These are phyloP conservation scores for Neurospora sp. DNA, from an alignment of 495 filamentous ascomycete species.

Conservation along the genomic window DNA sequence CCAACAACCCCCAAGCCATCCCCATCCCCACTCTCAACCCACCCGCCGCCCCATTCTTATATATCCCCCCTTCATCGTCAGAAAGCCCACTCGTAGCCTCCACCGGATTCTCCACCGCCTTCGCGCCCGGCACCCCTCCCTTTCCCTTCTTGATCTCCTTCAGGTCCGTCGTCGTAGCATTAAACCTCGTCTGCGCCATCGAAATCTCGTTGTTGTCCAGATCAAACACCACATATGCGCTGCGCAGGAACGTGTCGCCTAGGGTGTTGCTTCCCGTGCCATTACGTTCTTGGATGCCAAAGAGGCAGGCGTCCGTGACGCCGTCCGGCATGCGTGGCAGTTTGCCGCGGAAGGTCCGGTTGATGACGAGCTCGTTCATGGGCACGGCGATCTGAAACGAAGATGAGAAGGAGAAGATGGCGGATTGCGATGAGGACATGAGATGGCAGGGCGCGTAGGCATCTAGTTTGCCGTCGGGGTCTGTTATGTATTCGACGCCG, in stretches of 20 bases:
- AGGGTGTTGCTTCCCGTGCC: slow-evolving; percentile 57
- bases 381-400: slow-evolving; percentile 56
- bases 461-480: slow-evolving; percentile 47
- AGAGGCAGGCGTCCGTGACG: slow-evolving; percentile 48
- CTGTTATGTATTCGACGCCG: slow-evolving; percentile 34
- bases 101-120: slow-evolving; percentile 54
- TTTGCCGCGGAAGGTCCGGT: slow-evolving; percentile 36
- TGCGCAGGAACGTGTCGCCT: slow-evolving; percentile 88
- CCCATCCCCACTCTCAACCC: neutral
- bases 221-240: slow-evolving; percentile 89
- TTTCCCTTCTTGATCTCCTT: slow-evolving; percentile 62
- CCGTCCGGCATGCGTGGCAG: slow-evolving; percentile 53
- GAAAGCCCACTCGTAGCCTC: slow-evolving; percentile 35
- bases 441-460: slow-evolving; percentile 68
- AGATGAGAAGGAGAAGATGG: slow-evolving; percentile 61
- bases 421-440: slow-evolving; percentile 41
- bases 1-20: neutral
- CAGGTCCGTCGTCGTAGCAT: slow-evolving; percentile 53
- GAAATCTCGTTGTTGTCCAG: slow-evolving; percentile 80
- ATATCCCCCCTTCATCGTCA: neutral
- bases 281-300: slow-evolving; percentile 62
- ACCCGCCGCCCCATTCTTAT: neutral
- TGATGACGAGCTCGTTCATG: slow-evolving; percentile 69
- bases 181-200: slow-evolving; percentile 77
- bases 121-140: slow-evolving; percentile 59